phyloP scores from a whole-genome alignment of 208 protist species.

The Crithidia acanthocephali region DNA sequence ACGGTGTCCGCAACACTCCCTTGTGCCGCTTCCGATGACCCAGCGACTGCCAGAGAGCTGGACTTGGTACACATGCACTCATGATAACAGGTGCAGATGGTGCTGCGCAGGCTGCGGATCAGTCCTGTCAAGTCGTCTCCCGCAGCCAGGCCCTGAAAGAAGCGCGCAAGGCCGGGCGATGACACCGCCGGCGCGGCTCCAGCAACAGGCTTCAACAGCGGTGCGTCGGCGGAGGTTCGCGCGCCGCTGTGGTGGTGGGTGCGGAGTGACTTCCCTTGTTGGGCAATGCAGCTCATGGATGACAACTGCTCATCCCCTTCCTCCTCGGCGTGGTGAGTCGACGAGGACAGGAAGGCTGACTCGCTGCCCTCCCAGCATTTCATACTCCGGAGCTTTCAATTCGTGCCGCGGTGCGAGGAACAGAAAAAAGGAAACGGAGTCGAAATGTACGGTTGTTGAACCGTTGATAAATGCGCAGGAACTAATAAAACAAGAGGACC shows the following conservation, averaged over 20 bases:
- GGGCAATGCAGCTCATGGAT: neutral
- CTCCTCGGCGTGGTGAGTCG: too few relatives aligned
- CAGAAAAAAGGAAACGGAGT: too few relatives aligned
- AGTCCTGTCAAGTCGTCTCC: slow-evolving; percentile 48
- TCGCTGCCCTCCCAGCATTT: neutral
- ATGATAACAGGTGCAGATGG: slow-evolving; percentile 34
- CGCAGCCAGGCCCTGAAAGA: slow-evolving; percentile 46
- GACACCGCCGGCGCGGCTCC: too few relatives aligned
- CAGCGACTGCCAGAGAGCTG: too few relatives aligned
- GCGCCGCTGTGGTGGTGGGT: neutral
- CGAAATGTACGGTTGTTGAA: too few relatives aligned
- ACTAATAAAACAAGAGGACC: too few relatives aligned
- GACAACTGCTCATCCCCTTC: too few relatives aligned
- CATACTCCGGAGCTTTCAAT: too few relatives aligned
- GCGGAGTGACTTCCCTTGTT: neutral
- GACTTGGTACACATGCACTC: slow-evolving; percentile 25
- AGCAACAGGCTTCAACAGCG: neutral
- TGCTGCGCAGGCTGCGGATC: slow-evolving; percentile 29
- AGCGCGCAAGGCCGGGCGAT: slow-evolving; percentile 20
- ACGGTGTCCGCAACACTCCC: neutral
- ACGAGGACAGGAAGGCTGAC: neutral
- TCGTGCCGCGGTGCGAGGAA: too few relatives aligned
- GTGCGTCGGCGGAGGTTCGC: neutral
- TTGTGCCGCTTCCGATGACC: neutral
- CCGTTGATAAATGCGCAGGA: too few relatives aligned